Evolutionary conservation across 805 yeast genomes (phyloP), one percentile per base, ranked within the genome.

Genomic region (Barnettozyma botsteinii): DNA sequence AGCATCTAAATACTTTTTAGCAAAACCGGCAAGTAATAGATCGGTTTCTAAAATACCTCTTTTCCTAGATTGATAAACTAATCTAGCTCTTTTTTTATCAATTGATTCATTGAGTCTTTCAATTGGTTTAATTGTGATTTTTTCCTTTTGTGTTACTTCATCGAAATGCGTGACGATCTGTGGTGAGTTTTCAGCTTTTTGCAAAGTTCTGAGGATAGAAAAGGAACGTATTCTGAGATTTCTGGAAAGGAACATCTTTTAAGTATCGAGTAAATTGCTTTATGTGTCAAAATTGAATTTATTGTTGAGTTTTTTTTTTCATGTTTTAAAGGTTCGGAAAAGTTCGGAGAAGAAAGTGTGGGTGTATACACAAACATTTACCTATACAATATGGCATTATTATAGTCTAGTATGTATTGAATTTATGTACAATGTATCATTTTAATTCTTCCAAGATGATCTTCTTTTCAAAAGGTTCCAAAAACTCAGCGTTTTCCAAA

Each of bases 41-140:
- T 93, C 98, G 6, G 96, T 82, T 59, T 93, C 98, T 42, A 93
- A 71, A 41, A 93, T 93, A 27, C 98, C 98, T 58, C 98, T 76
- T 62, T 93, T 93, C 49, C 98, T 74, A 24, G 91, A 79, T 61
- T 93, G 98, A 62, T 93, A 93, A 2, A 85, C 66, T 52, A 93
- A 66, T 47, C 98, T 74, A n/a, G 96, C 94, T 50, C 88, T 73
- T 62, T 85, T 86, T 33, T 73, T 73, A 24, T 83, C 87, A 2
- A 77, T 61, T 8, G 78, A 59, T 62, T 93, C 98, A 47, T 81
- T 81, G 4, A 67, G 65, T 49, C 98, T 75, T 45, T 79, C 76
- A 37, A 88, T 69, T 2, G 98, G 98, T 52, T 79, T 74, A 39
- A 91, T 84, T 53, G 75, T 55, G 18, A 55, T 32, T 5, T 44